phyloP scores from a whole-genome alignment of 2,329 filamentous ascomycete species.

The Sporothrix variecibatus region DNA sequence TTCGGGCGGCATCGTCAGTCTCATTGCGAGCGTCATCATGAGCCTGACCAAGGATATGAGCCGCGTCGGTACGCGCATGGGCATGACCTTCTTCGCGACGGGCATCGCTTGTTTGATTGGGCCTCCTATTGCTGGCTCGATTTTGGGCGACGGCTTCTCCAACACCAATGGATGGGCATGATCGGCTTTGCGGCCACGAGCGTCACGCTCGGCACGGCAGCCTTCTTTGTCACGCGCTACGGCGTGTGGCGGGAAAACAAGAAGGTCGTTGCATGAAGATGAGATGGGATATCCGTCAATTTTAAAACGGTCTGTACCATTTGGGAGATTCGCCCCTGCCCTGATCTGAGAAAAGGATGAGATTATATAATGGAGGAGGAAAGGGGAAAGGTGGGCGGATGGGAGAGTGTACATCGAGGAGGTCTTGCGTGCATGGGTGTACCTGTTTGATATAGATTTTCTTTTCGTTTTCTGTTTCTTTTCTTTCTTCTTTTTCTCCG shows the following conservation, averaged over 20 bases:
- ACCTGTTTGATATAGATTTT: background rate
- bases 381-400: background rate
- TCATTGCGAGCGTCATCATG: conserved; percentile 46
- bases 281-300: background rate
- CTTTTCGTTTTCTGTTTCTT: background rate
- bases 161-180: conserved; percentile 37
- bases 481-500: background rate
- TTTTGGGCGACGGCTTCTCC: conserved; percentile 37
- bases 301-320: background rate
- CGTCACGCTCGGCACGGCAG: conserved; percentile 34
- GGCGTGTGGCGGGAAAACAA: conserved; percentile 34
- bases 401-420: background rate
- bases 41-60: conserved; percentile 42
- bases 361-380: background rate
- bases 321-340: background rate
- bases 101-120: conserved; percentile 55
- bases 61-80: conserved; percentile 45
- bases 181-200: conserved; percentile 39
- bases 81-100: conserved; percentile 42
- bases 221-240: conserved; percentile 33
- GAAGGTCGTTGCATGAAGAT: background rate
- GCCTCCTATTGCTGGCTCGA: conserved; percentile 54
- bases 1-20: conserved; percentile 46
- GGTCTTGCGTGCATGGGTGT: background rate
- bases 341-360: background rate